Conservation (phyloP, 495 filamentous ascomycete genomes). For the Aspergillus mulundensis region DNA sequence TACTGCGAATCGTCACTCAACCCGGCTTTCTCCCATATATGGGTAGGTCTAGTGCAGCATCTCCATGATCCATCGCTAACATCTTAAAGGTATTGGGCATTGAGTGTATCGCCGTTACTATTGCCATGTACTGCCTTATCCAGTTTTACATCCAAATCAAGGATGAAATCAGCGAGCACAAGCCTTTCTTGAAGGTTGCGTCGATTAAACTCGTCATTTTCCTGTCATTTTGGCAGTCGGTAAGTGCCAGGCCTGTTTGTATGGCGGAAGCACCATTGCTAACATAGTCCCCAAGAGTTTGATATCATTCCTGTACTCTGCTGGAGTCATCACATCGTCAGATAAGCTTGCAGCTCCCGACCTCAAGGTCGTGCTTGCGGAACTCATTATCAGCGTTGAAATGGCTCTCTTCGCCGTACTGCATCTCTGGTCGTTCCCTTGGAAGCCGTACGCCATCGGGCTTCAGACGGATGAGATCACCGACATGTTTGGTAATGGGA, state of each 20-base stretch:
- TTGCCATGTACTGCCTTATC: slow-evolving; percentile 91
- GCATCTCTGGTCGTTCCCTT: slow-evolving; percentile 82
- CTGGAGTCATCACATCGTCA: slow-evolving; percentile 57
- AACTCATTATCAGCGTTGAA: slow-evolving; percentile 76
- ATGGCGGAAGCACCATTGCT: background rate
- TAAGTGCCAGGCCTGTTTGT: slow-evolving; percentile 23
- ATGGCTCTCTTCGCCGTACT: slow-evolving; percentile 80
- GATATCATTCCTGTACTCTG: slow-evolving; percentile 65
- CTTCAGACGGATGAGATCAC: slow-evolving; percentile 37
- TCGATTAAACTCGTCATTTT: slow-evolving; percentile 95
- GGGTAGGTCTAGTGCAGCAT: slow-evolving; percentile 51
- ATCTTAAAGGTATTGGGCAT: slow-evolving; percentile 57
- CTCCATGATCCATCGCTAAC: slow-evolving; percentile 9
- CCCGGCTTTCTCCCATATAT: slow-evolving; percentile 77
- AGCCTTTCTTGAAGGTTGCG: slow-evolving; percentile 76
- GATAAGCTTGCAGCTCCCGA: slow-evolving; percentile 63
- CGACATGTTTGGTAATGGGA: slow-evolving; percentile 46
- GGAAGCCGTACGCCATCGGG: slow-evolving; percentile 55
- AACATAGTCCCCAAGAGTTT: slow-evolving; percentile 42
- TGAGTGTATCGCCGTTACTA: slow-evolving; percentile 67
- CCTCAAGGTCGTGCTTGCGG: slow-evolving; percentile 76
- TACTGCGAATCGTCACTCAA: slow-evolving; percentile 79
- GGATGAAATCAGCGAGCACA: slow-evolving; percentile 61
- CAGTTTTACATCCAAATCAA: slow-evolving; percentile 83
- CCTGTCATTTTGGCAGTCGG: slow-evolving; percentile 87